Base-by-base conservation (phyloP, 768 basidiomycete species). In the Austroboletus festivus region DNA sequence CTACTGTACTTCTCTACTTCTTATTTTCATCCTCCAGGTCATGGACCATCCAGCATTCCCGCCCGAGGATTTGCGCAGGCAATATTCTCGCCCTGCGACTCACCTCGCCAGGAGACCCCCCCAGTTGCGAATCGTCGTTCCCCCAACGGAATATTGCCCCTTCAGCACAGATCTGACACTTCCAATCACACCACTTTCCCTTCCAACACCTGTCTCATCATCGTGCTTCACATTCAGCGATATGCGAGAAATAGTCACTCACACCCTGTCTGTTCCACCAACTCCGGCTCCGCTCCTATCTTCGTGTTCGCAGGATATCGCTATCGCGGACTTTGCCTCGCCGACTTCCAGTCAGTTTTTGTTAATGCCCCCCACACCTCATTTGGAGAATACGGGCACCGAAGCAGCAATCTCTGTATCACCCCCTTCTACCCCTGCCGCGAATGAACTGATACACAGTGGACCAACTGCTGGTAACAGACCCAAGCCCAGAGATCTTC, bases 81-180 rank as follows among this genome's bases (percentile, higher is more conserved):
- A 49, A 16, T 26, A 44, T 6, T 37, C 38, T 4, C 42, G 51
- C 19, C 47, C 54, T 53, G 54, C 47, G 18, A 44, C 42, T 54
- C 58, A 24, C 18, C 34, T 46, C 26, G 24, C 37, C 40, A 54
- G 44, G 58, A 65, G 53, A 49, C 51, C 48, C 4, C 38, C 47
- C 28, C 50, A 61, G 6, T 42, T 66, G 54, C 64, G 64, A 57
- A 67, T 66, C 57, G 46, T 62, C 20, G 59, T 67, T 42, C 67
- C 67, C 13, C 62, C 64, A 15, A 58, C 67, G 24, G 66, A 68
- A 51, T 65, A 66, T 44, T 68, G 62, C 50, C 64, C 64, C n/a
- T 66, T 64, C 47, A 58, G 62, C 33, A 64, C 62, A 16, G 57
- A 68, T 38, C 52, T 68, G n/a, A 62, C 56, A 5, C 55, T 64